Conservation (phyloP, 2,329 filamentous ascomycete genomes). For the Colletotrichum ledebouriae region DNA sequence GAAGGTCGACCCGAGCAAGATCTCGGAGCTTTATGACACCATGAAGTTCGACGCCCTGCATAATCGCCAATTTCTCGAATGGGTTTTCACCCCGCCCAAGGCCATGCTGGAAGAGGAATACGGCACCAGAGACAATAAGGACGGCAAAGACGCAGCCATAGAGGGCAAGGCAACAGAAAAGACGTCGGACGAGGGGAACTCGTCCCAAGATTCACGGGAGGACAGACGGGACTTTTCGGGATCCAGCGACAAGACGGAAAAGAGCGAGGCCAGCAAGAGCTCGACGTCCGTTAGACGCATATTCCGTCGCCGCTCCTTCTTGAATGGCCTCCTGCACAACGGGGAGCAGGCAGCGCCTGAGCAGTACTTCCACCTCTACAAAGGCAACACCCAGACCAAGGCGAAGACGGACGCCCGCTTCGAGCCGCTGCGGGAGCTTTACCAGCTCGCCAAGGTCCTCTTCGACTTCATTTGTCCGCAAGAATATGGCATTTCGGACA, state of each 20-base stretch:
- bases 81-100: slow-evolving; percentile 92
- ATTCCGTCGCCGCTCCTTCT: slow-evolving; percentile 72
- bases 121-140: slow-evolving; percentile 54
- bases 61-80: slow-evolving; percentile 95
- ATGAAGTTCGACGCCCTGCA: slow-evolving; percentile 99
- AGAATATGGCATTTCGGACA: slow-evolving; percentile 96
- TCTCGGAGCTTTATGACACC: slow-evolving; percentile 97
- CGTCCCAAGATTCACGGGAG: slow-evolving; percentile 54
- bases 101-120: slow-evolving; percentile 81
- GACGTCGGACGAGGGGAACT: slow-evolving; percentile 56
- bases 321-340: slow-evolving; percentile 64
- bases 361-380: slow-evolving; percentile 92
- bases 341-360: slow-evolving; percentile 71
- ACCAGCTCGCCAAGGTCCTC: slow-evolving; percentile 91
- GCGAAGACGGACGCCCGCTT: slow-evolving; percentile 87
- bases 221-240: slow-evolving; percentile 51
- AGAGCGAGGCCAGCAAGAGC: slow-evolving; percentile 51
- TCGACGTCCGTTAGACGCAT: slow-evolving; percentile 59
- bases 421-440: slow-evolving; percentile 90
- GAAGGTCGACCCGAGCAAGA: slow-evolving; percentile 98
- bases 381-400: slow-evolving; percentile 79
- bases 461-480: slow-evolving; percentile 99
- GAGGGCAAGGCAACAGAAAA: slow-evolving; percentile 55
- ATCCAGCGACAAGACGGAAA: slow-evolving; percentile 57
- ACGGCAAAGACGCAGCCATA: slow-evolving; percentile 44